Evolutionary conservation across 306 rosid species (phyloP), one percentile per base, ranked within the genome.

Genomic region (Herpetospermum pedunculosum): DNA sequence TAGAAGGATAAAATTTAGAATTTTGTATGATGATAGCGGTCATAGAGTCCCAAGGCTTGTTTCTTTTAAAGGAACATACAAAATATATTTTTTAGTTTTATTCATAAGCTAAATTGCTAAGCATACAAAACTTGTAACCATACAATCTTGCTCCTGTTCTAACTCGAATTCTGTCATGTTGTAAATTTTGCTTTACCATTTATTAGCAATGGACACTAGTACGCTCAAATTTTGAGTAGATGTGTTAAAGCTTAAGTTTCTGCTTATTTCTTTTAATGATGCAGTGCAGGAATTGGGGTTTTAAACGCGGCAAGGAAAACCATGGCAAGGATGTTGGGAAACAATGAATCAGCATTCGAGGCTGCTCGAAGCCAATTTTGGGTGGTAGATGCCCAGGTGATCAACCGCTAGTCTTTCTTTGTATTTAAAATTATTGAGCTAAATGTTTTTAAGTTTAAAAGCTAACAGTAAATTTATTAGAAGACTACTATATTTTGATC

Each of bases 261-360:
- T 74, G 75, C 55, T 75, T 78, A 74, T 76, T 80, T 47, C 69
- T 74, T 84, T 63, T 77, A 44, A 25, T 74, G 67, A 74, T 88
- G 85, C 96, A 95, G 99, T 87, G 97, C 99, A 77, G 99, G 99
- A 80, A 85, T 95, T 49, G 99, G 99, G 34, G 97, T 95, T 80
- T 85, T 95, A 65, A 91, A 95, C 67, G 84, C 96, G 57, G 96
- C 91, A 43, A 85, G 99, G 65, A 88, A 91, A 83, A 95, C 99
- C 79, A 95, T 95, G 99, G 96, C 99, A 80, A 95, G 99, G 86
- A 91, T 91, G 99, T 73, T 95, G 85, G 99, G 99, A 74, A 89
- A 95, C 79, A 95, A 85, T 81, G 92, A 89, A 81, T 29, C 70
- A 69, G 99, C 99, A 71, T 95, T 85, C 81, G 77, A 88, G 74